Percentiles rank a stretch among this genome's conserved stretches.
Evolutionary conservation across 1,284 basidiomycete species (phyloP).

Genomic region (Austropuccinia psidii): DNA sequence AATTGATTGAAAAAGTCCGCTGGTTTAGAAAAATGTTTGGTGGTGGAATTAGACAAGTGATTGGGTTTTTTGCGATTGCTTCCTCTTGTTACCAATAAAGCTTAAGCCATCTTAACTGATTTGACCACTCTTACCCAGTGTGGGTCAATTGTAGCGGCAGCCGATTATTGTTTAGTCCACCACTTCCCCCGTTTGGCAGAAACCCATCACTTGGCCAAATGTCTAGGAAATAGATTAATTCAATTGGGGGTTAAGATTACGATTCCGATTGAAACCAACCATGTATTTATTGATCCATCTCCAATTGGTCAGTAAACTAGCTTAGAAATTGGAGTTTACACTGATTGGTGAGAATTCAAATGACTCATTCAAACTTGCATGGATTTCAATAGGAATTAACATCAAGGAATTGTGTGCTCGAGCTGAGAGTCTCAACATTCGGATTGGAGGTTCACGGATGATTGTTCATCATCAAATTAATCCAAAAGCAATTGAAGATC

Average conservation of each 20-base stretch:
- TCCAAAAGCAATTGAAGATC: slow-evolving; percentile 57
- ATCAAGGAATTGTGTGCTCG: slow-evolving; percentile 58
- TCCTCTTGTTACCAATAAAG: not conserved
- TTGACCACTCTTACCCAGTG: slow-evolving; percentile 52
- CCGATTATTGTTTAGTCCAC: slow-evolving; percentile 74
- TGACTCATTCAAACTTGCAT: too few species aligned
- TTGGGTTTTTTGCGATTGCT: too few species aligned
- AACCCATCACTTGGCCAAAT: slow-evolving; percentile 68
- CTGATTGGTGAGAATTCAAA: too few species aligned
- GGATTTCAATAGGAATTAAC: slow-evolving; percentile 31
- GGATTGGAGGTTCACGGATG: slow-evolving; percentile 64
- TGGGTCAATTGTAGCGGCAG: slow-evolving; percentile 70
- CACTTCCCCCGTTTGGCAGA: slow-evolving; percentile 70
- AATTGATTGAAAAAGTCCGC: slow-evolving; percentile 69
- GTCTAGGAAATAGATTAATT: slow-evolving; percentile 63
- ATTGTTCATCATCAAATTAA: slow-evolving; percentile 83
- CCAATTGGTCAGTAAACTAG: slow-evolving; percentile 1
- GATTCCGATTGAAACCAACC: slow-evolving; percentile 66
- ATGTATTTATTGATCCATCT: slow-evolving; percentile 39
- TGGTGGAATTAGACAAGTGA: slow-evolving; percentile 68
- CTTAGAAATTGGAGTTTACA: too few species aligned
- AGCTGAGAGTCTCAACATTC: slow-evolving; percentile 56
- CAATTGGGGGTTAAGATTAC: slow-evolving; percentile 67
- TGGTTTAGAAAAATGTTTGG: slow-evolving; percentile 90
- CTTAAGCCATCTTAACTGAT: not conserved